These are phyloP conservation scores for Stephania japonica DNA, from an alignment of 164 flowering plant genomes.

Conservation along the genomic window DNA sequence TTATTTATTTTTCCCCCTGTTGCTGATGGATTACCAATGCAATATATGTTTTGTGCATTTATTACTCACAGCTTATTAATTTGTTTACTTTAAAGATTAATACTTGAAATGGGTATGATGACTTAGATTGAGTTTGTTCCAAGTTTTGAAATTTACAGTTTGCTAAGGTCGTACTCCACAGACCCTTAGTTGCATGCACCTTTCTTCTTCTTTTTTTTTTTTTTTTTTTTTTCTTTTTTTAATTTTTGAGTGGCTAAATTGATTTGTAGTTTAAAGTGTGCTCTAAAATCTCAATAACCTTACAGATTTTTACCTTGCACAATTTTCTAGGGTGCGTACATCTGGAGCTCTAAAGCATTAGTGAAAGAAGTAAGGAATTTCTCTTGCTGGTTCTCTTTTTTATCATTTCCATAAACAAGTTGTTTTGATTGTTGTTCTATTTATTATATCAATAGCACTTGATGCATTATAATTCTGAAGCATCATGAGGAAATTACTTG, in stretches of 20 bases:
- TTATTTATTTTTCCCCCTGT: too few species aligned
- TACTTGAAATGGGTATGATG: not conserved
- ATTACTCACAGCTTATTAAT: too few species aligned
- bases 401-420: not conserved
- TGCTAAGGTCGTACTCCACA: not conserved
- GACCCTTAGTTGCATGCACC: not conserved
- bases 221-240: not conserved
- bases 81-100: not conserved
- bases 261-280: not conserved
- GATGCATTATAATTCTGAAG: not conserved
- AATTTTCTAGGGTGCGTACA: slow-evolving; percentile 72
- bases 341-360: slow-evolving; percentile 89
- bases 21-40: not conserved
- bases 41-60: too few species aligned
- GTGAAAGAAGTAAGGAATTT: slow-evolving; percentile 68
- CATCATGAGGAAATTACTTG: too few species aligned
- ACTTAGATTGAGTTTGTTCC: not conserved
- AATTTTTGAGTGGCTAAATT: not conserved
- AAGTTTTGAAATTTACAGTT: not conserved
- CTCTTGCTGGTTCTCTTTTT: slow-evolving; percentile 2
- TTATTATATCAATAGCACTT: not conserved
- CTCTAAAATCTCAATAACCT: not conserved
- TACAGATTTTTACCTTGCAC: not conserved
- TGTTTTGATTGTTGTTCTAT: not conserved
- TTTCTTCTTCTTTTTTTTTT: too few species aligned